These are phyloP conservation scores for Pulveroboletus ravenelii DNA, from an alignment of 768 basidiomycete species.

Conservation along the genomic window DNA sequence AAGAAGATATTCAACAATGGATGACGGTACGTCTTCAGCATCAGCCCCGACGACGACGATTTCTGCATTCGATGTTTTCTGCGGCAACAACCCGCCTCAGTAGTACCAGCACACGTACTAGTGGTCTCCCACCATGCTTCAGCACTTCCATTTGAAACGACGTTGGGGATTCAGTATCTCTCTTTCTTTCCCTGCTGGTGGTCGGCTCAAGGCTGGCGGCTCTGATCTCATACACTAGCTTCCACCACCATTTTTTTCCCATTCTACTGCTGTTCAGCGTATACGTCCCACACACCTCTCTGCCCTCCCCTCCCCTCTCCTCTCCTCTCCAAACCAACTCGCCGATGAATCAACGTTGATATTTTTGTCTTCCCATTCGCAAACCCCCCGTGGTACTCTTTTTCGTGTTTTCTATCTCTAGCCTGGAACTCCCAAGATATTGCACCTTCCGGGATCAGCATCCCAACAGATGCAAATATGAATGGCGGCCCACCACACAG, in stretches of 20 bases:
- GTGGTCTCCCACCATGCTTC: constrained; percentile 31
- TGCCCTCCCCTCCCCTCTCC: constrained; percentile 16
- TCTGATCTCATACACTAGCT: constrained; percentile 9
- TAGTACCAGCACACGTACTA: constrained; percentile 27
- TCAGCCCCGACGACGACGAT: constrained; percentile 61
- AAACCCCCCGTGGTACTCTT: constrained; percentile 7
- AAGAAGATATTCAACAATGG: constrained; percentile 39
- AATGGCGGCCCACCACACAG: constrained; percentile 42
- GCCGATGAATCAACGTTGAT: constrained; percentile 40
- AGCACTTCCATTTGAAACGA: constrained; percentile 28
- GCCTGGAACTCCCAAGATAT: constrained; percentile 86
- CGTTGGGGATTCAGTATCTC: constrained; percentile 22
- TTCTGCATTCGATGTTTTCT: constrained; percentile 41
- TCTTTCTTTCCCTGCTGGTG: constrained; percentile 15
- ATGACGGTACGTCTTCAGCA: constrained; percentile 82
- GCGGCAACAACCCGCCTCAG: constrained; percentile 32
- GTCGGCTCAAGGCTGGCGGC: constrained; percentile 35
- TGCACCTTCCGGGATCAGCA: constrained; percentile 69
- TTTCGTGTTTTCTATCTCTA: constrained; percentile 34
- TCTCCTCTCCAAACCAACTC: constrained; percentile 24
- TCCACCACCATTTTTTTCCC: constrained; percentile 9
- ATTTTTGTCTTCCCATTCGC: constrained; percentile 34
- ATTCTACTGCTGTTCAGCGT: constrained; percentile 12
- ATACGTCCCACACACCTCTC: constrained; percentile 8
- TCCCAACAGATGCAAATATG: constrained; percentile 51